Percentiles rank a stretch among this genome's conserved stretches.
These are phyloP conservation scores for Candida alai DNA, from an alignment of 805 yeast species.

Conservation along the genomic window DNA sequence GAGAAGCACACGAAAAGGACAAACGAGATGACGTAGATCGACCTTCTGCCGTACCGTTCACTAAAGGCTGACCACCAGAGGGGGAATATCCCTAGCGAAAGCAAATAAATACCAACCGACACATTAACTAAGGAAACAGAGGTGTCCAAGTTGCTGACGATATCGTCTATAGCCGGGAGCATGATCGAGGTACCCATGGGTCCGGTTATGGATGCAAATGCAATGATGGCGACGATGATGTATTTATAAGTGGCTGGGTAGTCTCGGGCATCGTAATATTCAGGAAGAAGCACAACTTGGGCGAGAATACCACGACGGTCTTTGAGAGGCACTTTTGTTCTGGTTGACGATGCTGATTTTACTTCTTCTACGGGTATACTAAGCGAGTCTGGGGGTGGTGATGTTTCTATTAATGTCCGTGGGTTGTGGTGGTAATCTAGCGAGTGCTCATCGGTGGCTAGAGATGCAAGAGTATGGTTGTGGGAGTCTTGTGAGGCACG, in stretches of 20 bases:
- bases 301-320: conserved; percentile 61
- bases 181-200: conserved; percentile 88
- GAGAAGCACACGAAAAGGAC: conserved; percentile 58
- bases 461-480: too few relatives aligned
- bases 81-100: conserved; percentile 76
- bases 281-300: conserved; percentile 54
- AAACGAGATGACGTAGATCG: conserved; percentile 69
- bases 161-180: conserved; percentile 69
- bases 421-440: too few relatives aligned
- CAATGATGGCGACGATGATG: conserved; percentile 60
- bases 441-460: too few relatives aligned
- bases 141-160: conserved; percentile 53
- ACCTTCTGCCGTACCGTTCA: conserved; percentile 70
- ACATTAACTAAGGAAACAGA: conserved; percentile 61
- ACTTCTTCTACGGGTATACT: too few relatives aligned
- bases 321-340: conserved; percentile 19
- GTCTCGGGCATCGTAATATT: conserved; percentile 67
- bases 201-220: conserved; percentile 72
- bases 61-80: conserved; percentile 86
- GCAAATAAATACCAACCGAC: conserved; percentile 73
- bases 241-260: conserved; percentile 50
- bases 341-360: too few relatives aligned
- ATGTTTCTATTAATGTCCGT: too few relatives aligned
- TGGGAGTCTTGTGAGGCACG: too few relatives aligned
- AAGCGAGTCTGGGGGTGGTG: too few relatives aligned